Evolutionary conservation across 768 basidiomycete genomes (phyloP).

Genomic region (Podaxis sp.): DNA sequence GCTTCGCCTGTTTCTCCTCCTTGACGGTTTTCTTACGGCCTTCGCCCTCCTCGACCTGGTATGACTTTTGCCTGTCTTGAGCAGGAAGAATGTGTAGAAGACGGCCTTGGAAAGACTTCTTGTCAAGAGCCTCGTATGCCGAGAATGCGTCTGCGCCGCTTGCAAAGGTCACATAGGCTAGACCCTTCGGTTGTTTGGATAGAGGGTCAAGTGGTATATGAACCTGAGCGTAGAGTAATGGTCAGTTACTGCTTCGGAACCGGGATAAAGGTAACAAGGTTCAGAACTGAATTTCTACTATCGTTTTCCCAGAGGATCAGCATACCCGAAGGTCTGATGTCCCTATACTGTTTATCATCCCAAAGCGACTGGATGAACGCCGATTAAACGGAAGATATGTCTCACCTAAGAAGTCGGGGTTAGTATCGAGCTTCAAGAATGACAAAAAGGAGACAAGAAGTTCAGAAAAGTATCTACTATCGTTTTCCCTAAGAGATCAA

Average conservation of each 20-base stretch:
- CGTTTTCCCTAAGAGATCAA: constrained; percentile 43
- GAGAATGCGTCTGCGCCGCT: constrained; percentile 45
- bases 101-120: constrained; percentile 87
- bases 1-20: constrained; percentile 62
- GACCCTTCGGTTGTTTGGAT: constrained; percentile 49
- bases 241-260: background rate
- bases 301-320: constrained; percentile 59
- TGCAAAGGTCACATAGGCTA: constrained; percentile 51
- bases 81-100: constrained; percentile 89
- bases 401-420: constrained; percentile 38
- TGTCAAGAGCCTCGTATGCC: constrained; percentile 80
- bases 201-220: constrained; percentile 47
- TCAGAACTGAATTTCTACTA: constrained; percentile 52
- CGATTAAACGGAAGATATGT: constrained; percentile 12
- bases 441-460: constrained; percentile 16
- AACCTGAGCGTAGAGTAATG: constrained; percentile 32
- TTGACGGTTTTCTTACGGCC: constrained; percentile 50
- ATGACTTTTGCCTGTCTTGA: constrained; percentile 59
- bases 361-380: background rate
- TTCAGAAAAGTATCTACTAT: constrained; percentile 60
- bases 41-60: constrained; percentile 41
- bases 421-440: constrained; percentile 17
- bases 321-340: constrained; percentile 67
- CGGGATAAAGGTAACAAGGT: background rate
- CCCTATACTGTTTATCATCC: constrained; percentile 57